phyloP scores from a whole-genome alignment of 2,329 filamentous ascomycete species.

The Aspergillus carbonarius region DNA sequence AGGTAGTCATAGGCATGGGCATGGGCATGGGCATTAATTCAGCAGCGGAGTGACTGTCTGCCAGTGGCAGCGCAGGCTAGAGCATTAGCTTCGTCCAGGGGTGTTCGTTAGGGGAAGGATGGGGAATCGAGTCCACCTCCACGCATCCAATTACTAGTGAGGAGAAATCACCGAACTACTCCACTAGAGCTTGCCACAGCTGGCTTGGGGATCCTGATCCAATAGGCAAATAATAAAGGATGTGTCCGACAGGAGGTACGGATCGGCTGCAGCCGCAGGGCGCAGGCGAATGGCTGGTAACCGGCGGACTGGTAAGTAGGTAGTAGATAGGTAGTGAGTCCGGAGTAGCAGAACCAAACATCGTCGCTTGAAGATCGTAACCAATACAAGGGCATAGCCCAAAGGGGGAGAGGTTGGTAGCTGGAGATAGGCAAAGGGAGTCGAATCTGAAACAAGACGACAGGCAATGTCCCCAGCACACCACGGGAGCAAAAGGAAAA shows the following conservation, averaged over 20 bases:
- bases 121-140: conserved; percentile 23
- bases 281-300: not conserved
- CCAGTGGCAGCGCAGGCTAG: conserved; percentile 3
- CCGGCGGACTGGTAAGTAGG: not conserved
- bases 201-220: conserved; percentile 1
- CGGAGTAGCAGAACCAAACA: not conserved
- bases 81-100: conserved; percentile 26
- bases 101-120: conserved; percentile 31
- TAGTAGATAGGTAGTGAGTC: too few relatives aligned
- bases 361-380: not conserved
- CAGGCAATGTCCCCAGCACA: not conserved
- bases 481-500: conserved; percentile 10
- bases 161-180: conserved; percentile 21
- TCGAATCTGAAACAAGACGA: conserved; percentile 1
- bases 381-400: not conserved
- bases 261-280: conserved; percentile 1
- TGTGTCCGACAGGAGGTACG: not conserved
- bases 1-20: conserved; percentile 15
- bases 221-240: not conserved
- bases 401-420: not conserved
- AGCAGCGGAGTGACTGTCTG: not conserved
- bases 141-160: conserved; percentile 31
- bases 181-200: conserved; percentile 33
- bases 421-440: not conserved
- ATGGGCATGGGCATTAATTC: not conserved